Conservation (phyloP, 331 rosid genomes). For the Pyracantha coccinea region DNA sequence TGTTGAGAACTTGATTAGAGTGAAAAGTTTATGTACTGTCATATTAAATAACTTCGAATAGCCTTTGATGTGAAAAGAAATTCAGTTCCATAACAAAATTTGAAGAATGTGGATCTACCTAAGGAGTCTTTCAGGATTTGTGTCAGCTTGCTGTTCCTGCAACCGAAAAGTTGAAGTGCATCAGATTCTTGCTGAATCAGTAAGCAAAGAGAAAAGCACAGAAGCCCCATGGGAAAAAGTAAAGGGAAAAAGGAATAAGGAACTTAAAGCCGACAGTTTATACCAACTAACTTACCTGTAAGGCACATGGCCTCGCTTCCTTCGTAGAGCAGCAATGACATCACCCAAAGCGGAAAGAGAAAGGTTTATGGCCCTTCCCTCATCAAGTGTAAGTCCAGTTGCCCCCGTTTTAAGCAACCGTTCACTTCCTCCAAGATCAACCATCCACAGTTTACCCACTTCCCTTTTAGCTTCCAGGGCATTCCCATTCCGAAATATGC, state of each 20-base stretch:
- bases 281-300: slow-evolving; percentile 57
- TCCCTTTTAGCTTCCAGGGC: slow-evolving; percentile 42
- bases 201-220: slow-evolving; percentile 15
- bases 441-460: slow-evolving; percentile 90
- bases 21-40: background rate
- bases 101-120: slow-evolving; percentile 37
- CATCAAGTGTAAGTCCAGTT: slow-evolving; percentile 78
- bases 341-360: slow-evolving; percentile 96
- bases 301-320: slow-evolving; percentile 84
- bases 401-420: slow-evolving; percentile 91
- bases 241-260: slow-evolving; percentile 1
- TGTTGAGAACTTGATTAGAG: too few relatives aligned
- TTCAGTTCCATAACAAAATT: background rate
- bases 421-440: slow-evolving; percentile 99
- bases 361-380: slow-evolving; percentile 94
- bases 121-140: slow-evolving; percentile 89
- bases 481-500: slow-evolving; percentile 59
- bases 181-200: slow-evolving; percentile 14
- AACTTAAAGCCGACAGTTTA: slow-evolving; percentile 13
- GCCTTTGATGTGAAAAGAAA: background rate
- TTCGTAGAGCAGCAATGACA: slow-evolving; percentile 86
- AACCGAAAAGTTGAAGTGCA: slow-evolving; percentile 21
- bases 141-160: slow-evolving; percentile 99
- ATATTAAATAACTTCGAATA: background rate
- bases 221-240: background rate